These are phyloP conservation scores for Vigna radiata DNA, from an alignment of 306 rosid genomes.

Conservation along the genomic window DNA sequence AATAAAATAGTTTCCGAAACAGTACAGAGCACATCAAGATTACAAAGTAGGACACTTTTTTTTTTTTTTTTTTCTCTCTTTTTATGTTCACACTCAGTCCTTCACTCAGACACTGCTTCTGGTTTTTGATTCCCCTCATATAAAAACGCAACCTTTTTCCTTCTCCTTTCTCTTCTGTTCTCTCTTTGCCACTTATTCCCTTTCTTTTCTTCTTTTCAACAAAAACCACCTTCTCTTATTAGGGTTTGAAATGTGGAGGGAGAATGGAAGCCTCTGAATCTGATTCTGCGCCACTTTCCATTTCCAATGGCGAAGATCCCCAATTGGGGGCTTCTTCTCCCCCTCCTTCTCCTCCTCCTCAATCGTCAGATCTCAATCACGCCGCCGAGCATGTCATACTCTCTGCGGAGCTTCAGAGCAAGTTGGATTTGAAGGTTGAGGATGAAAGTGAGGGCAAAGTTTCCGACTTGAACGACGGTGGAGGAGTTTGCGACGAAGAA, in stretches of 20 bases:
- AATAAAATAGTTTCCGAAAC: background rate
- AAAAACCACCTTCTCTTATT: conserved; percentile 41
- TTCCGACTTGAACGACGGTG: conserved; percentile 36
- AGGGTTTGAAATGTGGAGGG: conserved; percentile 99
- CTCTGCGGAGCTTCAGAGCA: conserved; percentile 44
- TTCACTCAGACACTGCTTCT: conserved; percentile 37
- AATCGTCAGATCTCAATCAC: conserved; percentile 52
- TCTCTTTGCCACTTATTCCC: background rate
- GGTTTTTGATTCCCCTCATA: conserved; percentile 37
- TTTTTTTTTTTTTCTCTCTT: background rate
- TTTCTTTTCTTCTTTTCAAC: background rate
- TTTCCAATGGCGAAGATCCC: conserved; percentile 26
- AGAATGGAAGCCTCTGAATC: conserved; percentile 80
- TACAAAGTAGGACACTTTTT: conserved; percentile 29
- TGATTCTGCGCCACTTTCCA: conserved; percentile 33
- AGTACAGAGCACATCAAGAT: background rate
- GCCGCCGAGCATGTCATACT: conserved; percentile 39
- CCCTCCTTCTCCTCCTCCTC: conserved; percentile 54
- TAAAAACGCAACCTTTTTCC: background rate
- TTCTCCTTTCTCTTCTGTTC: background rate
- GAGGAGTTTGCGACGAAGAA: conserved; percentile 42
- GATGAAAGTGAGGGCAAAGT: conserved; percentile 45
- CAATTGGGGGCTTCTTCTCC: conserved; percentile 45
- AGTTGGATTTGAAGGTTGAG: conserved; percentile 52
- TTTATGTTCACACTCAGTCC: conserved; percentile 37